Evolutionary conservation across 2,329 filamentous ascomycete species (phyloP), one percentile per base, ranked within the genome.

Genomic region (Eurotiales sp.): DNA sequence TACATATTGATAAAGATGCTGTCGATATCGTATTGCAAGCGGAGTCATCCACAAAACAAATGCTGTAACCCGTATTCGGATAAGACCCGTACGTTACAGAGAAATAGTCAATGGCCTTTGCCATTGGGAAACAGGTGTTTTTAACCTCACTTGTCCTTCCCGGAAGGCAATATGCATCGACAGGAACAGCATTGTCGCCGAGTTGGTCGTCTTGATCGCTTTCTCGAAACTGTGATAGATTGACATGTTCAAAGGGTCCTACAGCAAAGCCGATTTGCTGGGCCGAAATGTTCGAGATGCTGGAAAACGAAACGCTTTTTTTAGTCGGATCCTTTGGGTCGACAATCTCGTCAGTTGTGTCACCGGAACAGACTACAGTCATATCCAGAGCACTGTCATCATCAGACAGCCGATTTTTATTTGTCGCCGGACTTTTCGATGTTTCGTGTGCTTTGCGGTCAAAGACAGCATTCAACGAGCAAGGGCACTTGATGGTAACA

Each of bases 41-140:
- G 66, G 93, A 80, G 66, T 99, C 93, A 60, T 99, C 93, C 15
- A 99, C 85, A 61, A 99, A 99, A 59, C 89, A 91, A 50, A 97
- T 73, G 63, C 95, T 95, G 76, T 95, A 97, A 63, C 87, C 90
- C 23, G 88, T 82, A 66, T 93, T 97, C 0, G 93, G 91, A 65
- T 95, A 99, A 19, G 87, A 86, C 22, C 90, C 90, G 66, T 92
- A 97, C 3, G 85, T 88, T 56, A 92, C 82, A 3, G 88, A 89
- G 64, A 97, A 90, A 67, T 87, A 88, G 66, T 99, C 93, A n/a
- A 96, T 85, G 1, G 90, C 90, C 58, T 75, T 84, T 17, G 91
- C 87, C 59, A 96, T 80, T 10, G 92, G 87, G 60, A 87, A 85
- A 60, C 90, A 93, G 5, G 90, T 93, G 63, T 95, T 92, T 55